Conservation (phyloP, 352 stramenopile species). For the Pythium myriotylum region DNA sequence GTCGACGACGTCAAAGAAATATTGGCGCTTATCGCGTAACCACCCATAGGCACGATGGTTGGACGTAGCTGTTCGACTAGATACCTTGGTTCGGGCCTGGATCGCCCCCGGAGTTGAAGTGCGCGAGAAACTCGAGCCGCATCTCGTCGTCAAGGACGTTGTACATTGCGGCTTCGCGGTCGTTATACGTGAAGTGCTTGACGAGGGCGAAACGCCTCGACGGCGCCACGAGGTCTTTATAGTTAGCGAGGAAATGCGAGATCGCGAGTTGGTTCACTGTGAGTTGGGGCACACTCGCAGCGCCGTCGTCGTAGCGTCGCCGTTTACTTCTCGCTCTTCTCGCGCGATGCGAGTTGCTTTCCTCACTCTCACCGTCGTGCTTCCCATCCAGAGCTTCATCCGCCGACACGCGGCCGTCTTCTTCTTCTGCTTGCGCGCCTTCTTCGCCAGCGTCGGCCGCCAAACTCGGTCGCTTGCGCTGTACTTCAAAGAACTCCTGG, state of each 20-base stretch:
- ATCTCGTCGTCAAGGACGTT: slow-evolving; percentile 57
- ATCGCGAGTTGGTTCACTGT: slow-evolving; percentile 47
- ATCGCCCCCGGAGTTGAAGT: slow-evolving; percentile 29
- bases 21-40: slow-evolving; percentile 15
- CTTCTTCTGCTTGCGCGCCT: too few species aligned
- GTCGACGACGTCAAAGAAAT: slow-evolving; percentile 27
- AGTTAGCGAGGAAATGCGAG: slow-evolving; percentile 42
- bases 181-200: slow-evolving; percentile 49
- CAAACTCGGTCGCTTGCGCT: background rate
- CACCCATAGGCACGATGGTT: background rate
- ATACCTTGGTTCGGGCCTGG: too few species aligned
- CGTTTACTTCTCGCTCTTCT: slow-evolving; percentile 6
- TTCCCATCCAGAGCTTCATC: background rate
- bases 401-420: background rate
- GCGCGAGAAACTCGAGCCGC: slow-evolving; percentile 40
- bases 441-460: background rate
- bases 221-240: slow-evolving; percentile 34
- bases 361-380: background rate
- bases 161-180: slow-evolving; percentile 61
- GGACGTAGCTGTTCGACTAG: too few species aligned
- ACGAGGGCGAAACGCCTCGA: slow-evolving; percentile 39
- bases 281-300: slow-evolving; percentile 4
- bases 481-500: slow-evolving; percentile 18
- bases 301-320: slow-evolving; percentile 12
- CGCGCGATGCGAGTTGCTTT: too few species aligned